phyloP scores from a whole-genome alignment of 139 green algal genomes.

The Monoraphidium neglectum region DNA sequence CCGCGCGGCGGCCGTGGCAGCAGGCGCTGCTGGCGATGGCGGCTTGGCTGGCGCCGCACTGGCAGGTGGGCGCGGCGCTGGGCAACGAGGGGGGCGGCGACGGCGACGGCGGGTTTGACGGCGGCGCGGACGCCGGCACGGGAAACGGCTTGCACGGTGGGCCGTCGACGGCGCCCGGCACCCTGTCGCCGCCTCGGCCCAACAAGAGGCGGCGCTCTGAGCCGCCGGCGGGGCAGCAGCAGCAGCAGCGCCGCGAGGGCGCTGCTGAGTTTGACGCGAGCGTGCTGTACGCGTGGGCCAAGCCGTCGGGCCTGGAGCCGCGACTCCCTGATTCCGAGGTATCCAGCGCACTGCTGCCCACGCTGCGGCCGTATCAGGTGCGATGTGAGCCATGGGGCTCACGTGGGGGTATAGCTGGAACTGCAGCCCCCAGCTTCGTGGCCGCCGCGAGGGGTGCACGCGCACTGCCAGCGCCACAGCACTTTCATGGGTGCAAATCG shows the following conservation, averaged over 20 bases:
- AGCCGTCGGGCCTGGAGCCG: constrained; percentile 59
- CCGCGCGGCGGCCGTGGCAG: not conserved
- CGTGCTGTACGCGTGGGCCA: constrained; percentile 65
- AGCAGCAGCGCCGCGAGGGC: not conserved
- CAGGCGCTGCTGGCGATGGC: not conserved
- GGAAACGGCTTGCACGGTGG: not conserved
- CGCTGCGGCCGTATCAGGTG: constrained; percentile 82
- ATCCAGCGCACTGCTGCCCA: constrained; percentile 51
- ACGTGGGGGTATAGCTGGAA: too few species aligned
- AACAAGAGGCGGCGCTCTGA: not conserved
- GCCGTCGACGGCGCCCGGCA: too few species aligned
- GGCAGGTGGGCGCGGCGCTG: not conserved
- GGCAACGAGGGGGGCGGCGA: not conserved
- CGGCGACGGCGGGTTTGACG: not conserved
- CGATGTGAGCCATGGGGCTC: too few species aligned
- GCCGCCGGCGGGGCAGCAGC: too few species aligned
- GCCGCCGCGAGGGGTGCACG: too few species aligned
- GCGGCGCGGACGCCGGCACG: not conserved
- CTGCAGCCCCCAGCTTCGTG: too few species aligned
- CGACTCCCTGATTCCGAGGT: constrained; percentile 31
- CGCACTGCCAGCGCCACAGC: too few species aligned
- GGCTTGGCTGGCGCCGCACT: constrained; percentile 24
- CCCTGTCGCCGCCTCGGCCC: too few species aligned
- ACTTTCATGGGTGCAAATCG: too few species aligned
- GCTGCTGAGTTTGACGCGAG: constrained; percentile 48